Evolutionary conservation across 202 grass and related monocot species (phyloP).

Genomic region (Panicum hallii): DNA sequence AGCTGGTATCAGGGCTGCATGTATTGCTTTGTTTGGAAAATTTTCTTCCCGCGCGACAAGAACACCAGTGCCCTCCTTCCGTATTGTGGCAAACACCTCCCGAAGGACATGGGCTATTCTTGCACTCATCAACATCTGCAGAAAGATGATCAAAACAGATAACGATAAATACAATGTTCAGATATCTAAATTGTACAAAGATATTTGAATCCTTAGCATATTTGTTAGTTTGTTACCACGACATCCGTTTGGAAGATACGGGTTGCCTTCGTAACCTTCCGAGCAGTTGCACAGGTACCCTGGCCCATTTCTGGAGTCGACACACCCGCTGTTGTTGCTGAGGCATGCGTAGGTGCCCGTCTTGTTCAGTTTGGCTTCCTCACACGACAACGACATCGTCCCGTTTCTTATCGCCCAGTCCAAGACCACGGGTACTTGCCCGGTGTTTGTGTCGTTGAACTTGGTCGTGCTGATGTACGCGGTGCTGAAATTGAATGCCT

Average conservation of each 20-base stretch:
- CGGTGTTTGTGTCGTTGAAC: not conserved
- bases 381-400: not conserved
- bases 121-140: slow-evolving; percentile 48
- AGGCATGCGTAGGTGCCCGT: slow-evolving; percentile 17
- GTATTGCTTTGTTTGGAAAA: too few species aligned
- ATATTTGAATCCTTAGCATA: not conserved
- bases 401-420: slow-evolving; percentile 49
- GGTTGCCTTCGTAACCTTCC: slow-evolving; percentile 38
- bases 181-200: not conserved
- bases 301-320: not conserved
- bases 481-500: slow-evolving; percentile 9
- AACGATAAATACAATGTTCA: not conserved
- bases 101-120: slow-evolving; percentile 19
- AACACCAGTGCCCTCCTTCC: slow-evolving; percentile 33
- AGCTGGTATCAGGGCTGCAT: not conserved
- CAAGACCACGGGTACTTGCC: not conserved
- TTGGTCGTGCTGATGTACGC: slow-evolving; percentile 20
- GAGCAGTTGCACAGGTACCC: slow-evolving; percentile 47
- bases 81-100: slow-evolving; percentile 35
- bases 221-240: not conserved
- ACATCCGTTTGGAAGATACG: slow-evolving; percentile 43
- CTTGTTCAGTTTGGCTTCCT: not conserved
- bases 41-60: slow-evolving; percentile 3
- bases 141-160: not conserved
- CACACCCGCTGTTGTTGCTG: not conserved